Evolutionary conservation across 805 yeast genomes (phyloP).

Genomic region (Sugiyamaella chiloensis): DNA sequence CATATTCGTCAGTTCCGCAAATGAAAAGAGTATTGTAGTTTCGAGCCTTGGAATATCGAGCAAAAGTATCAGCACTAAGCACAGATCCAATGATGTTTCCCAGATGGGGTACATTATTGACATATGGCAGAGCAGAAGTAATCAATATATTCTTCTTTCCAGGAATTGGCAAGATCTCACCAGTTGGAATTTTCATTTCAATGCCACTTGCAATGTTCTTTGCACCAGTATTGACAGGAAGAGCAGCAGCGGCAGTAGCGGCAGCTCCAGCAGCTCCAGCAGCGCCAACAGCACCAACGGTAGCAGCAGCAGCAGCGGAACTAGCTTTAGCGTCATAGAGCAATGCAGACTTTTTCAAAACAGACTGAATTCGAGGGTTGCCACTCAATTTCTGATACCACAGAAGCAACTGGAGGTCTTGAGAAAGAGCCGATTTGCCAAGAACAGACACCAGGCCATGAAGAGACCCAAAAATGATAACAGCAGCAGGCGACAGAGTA

Average conservation of each 20-base stretch:
- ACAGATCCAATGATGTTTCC: conserved; percentile 97
- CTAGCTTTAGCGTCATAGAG: not conserved
- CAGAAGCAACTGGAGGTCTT: conserved; percentile 29
- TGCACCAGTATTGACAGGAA: conserved; percentile 42
- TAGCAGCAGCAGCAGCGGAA: conserved; percentile 8
- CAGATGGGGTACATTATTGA: conserved; percentile 96
- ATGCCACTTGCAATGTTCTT: conserved; percentile 16
- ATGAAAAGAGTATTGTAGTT: conserved; percentile 80
- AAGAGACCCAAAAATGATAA: conserved; percentile 44
- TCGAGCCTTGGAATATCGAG: conserved; percentile 86
- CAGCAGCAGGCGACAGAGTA: conserved; percentile 37
- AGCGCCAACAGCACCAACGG: not conserved
- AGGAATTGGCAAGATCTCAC: conserved; percentile 59
- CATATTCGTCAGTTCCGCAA: conserved; percentile 99
- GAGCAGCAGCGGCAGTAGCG: conserved; percentile 36
- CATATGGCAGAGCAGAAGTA: conserved; percentile 97
- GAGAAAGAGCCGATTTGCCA: conserved; percentile 33
- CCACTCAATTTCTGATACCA: conserved; percentile 34
- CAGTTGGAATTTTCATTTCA: conserved; percentile 15
- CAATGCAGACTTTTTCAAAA: conserved; percentile 15
- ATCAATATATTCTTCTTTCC: conserved; percentile 78
- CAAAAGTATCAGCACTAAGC: conserved; percentile 86
- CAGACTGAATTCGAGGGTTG: conserved; percentile 28
- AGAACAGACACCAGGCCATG: conserved; percentile 38
- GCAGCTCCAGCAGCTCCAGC: conserved; percentile 27